Conservation (phyloP, 345 rosid species). For the Triadica sebifera region DNA sequence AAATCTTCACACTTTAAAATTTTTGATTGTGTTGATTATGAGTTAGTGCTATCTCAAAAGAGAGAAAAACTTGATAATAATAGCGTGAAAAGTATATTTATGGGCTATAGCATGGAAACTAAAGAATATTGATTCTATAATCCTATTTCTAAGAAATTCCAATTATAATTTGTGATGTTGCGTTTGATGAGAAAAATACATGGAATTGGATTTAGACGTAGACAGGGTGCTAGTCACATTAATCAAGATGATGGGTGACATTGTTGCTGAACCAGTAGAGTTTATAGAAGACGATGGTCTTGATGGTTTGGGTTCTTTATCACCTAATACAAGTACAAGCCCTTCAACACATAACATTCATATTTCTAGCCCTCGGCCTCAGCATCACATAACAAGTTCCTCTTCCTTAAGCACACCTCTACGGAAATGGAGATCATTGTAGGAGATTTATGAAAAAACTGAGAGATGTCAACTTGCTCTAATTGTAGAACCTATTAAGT, state of each 20-base stretch:
- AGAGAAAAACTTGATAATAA: no score
- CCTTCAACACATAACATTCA: neutral
- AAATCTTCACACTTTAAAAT: neutral
- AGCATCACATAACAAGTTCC: no score
- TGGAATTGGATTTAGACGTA: no score
- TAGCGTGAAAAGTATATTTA: no score
- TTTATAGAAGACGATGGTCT: neutral
- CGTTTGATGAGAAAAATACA: neutral
- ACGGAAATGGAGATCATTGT: neutral
- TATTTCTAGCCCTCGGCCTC: neutral
- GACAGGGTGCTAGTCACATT: no score
- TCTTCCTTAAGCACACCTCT: slow-evolving; percentile 2
- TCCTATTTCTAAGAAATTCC: neutral
- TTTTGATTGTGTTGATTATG: neutral
- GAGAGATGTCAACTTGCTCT: neutral
- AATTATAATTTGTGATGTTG: neutral
- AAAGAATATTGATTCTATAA: no score
- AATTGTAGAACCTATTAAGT: neutral
- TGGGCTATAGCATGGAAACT: no score
- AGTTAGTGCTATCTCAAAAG: no score
- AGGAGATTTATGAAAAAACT: neutral
- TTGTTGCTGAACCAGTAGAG: no score
- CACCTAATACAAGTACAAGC: neutral
- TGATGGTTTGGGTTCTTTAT: neutral
- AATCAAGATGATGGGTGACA: no score